These are phyloP conservation scores for Fraxinus xanthoxyloides DNA, from an alignment of 305 asterid genomes.

Conservation along the genomic window DNA sequence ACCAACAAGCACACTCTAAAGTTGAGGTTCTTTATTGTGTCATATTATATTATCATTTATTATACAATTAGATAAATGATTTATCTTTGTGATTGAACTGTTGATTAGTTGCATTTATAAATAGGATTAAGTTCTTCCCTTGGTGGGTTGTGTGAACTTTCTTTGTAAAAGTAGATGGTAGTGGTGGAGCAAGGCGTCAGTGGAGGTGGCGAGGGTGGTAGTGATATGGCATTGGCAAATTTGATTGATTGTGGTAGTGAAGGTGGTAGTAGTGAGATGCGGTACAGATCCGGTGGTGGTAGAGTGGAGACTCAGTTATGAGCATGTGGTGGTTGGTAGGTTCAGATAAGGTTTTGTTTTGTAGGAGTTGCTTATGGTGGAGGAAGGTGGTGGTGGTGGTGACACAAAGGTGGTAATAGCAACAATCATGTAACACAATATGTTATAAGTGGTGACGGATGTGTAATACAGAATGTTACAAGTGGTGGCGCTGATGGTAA, in stretches of 20 bases:
- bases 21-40: not conserved
- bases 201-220: not conserved
- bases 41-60: not conserved
- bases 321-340: not conserved
- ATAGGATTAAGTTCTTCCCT: not conserved
- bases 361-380: not conserved
- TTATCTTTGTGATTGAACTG: not conserved
- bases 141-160: not conserved
- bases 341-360: too few relatives aligned
- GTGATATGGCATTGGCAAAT: not conserved
- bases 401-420: not conserved
- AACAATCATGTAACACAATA: too few relatives aligned
- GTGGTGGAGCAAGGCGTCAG: not conserved
- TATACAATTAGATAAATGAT: not conserved
- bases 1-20: too few relatives aligned
- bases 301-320: not conserved
- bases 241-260: not conserved
- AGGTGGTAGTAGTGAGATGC: not conserved
- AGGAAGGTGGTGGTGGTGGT: not conserved
- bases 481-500: not conserved
- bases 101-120: not conserved
- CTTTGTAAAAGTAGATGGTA: not conserved
- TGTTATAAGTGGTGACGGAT: not conserved
- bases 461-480: not conserved
- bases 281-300: not conserved